Evolutionary conservation across 2,329 filamentous ascomycete species (phyloP).

Genomic region (Aspergillus novofumigatus): DNA sequence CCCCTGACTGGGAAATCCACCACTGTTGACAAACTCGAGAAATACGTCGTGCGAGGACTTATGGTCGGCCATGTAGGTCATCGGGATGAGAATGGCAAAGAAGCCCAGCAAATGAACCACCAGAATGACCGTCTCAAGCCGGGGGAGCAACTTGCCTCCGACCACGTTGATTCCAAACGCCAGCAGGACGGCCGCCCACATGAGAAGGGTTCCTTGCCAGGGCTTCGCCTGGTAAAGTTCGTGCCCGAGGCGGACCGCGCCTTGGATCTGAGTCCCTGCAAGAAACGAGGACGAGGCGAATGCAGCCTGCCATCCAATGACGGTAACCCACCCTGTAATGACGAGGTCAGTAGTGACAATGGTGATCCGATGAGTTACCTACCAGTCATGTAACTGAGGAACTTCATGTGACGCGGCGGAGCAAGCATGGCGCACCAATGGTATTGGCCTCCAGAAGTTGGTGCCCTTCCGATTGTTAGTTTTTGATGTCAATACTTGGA

Average conservation of each 20-base stretch:
- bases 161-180: slow-evolving; percentile 43
- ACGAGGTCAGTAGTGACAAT: not conserved
- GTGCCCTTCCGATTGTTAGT: slow-evolving; percentile 19
- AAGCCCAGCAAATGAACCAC: slow-evolving; percentile 51
- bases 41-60: slow-evolving; percentile 43
- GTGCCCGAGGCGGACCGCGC: slow-evolving; percentile 35
- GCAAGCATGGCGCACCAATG: slow-evolving; percentile 42
- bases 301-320: slow-evolving; percentile 43
- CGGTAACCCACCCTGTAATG: slow-evolving; percentile 36
- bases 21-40: slow-evolving; percentile 45
- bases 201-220: slow-evolving; percentile 50
- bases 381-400: slow-evolving; percentile 39
- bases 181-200: slow-evolving; percentile 41
- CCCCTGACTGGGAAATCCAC: slow-evolving; percentile 40
- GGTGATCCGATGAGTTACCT: not conserved
- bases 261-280: slow-evolving; percentile 33
- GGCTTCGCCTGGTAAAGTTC: slow-evolving; percentile 32
- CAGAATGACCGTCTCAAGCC: slow-evolving; percentile 47
- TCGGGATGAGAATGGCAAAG: slow-evolving; percentile 48
- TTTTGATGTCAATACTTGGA: not conserved
- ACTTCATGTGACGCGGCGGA: slow-evolving; percentile 28
- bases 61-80: slow-evolving; percentile 41
- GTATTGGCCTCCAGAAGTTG: slow-evolving; percentile 36
- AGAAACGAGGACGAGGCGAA: slow-evolving; percentile 36
- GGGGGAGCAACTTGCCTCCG: slow-evolving; percentile 41